Evolutionary conservation across 1,284 basidiomycete genomes (phyloP).

Genomic region (Trametes sp.): DNA sequence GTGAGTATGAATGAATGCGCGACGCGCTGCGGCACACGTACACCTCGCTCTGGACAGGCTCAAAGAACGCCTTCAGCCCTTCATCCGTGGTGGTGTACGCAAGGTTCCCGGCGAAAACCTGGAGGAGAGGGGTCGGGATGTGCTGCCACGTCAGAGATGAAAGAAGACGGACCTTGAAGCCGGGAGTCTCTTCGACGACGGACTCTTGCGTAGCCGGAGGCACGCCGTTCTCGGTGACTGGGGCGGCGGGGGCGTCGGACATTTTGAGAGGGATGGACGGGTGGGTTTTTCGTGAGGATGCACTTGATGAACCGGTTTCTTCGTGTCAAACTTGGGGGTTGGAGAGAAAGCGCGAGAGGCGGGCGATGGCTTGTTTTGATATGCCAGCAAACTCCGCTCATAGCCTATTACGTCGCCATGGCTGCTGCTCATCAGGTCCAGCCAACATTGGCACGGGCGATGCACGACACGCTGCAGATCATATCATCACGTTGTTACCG

Average conservation of each 20-base stretch:
- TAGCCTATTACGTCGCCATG: conserved; percentile 45
- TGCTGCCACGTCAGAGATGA: conserved; percentile 41
- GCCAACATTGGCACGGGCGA: conserved; percentile 15
- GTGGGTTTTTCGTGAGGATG: conserved; percentile 59
- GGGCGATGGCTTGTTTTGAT: conserved; percentile 44
- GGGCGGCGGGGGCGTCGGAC: conserved; percentile 87
- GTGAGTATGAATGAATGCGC: conserved; percentile 20
- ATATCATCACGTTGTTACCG: conserved; percentile 15
- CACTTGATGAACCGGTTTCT: conserved; percentile 83
- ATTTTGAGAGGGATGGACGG: conserved; percentile 69
- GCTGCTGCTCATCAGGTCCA: conserved; percentile 32
- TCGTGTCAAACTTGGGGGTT: conserved; percentile 82
- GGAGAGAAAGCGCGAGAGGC: conserved; percentile 55
- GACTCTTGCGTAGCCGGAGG: conserved; percentile 75
- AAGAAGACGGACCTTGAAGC: conserved; percentile 67
- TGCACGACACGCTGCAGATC: conserved; percentile 26
- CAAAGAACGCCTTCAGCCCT: conserved; percentile 90
- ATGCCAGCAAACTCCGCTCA: conserved; percentile 42
- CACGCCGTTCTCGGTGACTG: conserved; percentile 80
- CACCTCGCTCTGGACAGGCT: conserved; percentile 82
- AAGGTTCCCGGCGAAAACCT: conserved; percentile 91
- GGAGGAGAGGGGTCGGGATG: conserved; percentile 29
- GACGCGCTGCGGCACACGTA: conserved; percentile 50
- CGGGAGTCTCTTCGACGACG: conserved; percentile 70
- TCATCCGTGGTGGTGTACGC: conserved; percentile 89